Evolutionary conservation across 768 basidiomycete species (phyloP), one percentile per base, ranked within the genome.

Genomic region (Termitomyces bulborhizus): DNA sequence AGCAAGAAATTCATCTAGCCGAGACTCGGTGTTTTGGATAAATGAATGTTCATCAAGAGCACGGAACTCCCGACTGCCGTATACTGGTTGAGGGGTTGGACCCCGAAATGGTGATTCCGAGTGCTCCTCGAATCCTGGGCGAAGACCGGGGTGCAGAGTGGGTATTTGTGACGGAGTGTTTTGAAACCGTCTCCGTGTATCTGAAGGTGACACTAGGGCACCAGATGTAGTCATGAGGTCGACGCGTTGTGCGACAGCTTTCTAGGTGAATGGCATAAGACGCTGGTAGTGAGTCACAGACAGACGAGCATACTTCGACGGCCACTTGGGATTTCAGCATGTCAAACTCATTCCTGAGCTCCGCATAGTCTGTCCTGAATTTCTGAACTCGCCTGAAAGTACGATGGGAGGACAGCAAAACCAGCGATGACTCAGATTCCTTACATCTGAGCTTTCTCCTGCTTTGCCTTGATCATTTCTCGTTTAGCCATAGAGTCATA

Each of bases 401-500:
- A 43, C 3, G 51, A 12, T 16, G 55, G 27, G n/a, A 31, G 52
- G 3, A 36, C 52, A 48, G 48, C 55, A 21, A 37, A 42, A 26
- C 45, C 18, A 55, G 8, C 5, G 26, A 53, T n/a, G 21, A 44
- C 11, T 52, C 8, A 15, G 3, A 11, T 46, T 41, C 71, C 83
- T 63, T 63, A 94, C 91, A 89, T 87, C 66, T 89, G 80, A 0
- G 95, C 97, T 73, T 98, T 98, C 73, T 98, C 96, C 70, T 94
- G 87, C 73, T 97, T 98, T 44, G 90, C 85, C 62, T 90, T 93
- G 51, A 98, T 94, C 66, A 97, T 93, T 71, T 99, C 97, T 58
- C 95, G 80, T 73, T 88, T 91, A 0, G 91, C 93, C 90, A 98
- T 94, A 8, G 90, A 88, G 63, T 98, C 95, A 66, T 96, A 98